Conservation (phyloP, 352 stramenopile species). For the Phytophthora sp. region DNA sequence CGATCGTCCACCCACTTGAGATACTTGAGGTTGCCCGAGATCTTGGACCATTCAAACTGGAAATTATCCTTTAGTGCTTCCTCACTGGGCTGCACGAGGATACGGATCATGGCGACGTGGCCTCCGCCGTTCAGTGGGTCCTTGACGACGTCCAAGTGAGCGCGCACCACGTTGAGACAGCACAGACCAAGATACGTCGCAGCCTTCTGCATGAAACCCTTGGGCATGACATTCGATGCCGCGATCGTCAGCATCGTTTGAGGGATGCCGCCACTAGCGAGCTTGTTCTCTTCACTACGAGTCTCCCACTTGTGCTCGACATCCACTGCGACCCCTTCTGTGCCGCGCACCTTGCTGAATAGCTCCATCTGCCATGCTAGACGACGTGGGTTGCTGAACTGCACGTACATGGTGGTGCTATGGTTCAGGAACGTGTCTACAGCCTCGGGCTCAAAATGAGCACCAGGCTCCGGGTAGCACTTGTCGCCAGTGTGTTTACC, state of each 20-base stretch:
- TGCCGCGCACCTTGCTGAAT: slow-evolving; percentile 67
- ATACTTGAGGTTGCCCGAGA: slow-evolving; percentile 89
- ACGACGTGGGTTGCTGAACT: slow-evolving; percentile 83
- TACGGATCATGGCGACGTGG: slow-evolving; percentile 82
- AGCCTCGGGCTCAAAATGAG: slow-evolving; percentile 62
- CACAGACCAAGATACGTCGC: slow-evolving; percentile 92
- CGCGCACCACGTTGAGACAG: slow-evolving; percentile 94
- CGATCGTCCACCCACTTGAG: slow-evolving; percentile 88
- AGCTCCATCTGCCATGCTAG: slow-evolving; percentile 75
- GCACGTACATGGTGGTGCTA: slow-evolving; percentile 84
- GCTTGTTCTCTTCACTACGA: slow-evolving; percentile 84
- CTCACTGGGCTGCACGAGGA: slow-evolving; percentile 76
- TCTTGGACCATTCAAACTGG: slow-evolving; percentile 83
- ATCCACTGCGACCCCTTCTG: slow-evolving; percentile 76
- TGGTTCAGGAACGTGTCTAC: slow-evolving; percentile 71
- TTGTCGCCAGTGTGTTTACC: slow-evolving; percentile 68
- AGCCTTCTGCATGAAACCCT: slow-evolving; percentile 82
- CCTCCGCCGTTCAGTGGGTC: slow-evolving; percentile 71
- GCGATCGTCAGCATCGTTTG: slow-evolving; percentile 90
- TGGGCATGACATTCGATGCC: slow-evolving; percentile 83
- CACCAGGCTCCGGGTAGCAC: slow-evolving; percentile 57
- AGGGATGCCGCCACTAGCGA: slow-evolving; percentile 47
- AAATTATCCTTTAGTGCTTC: slow-evolving; percentile 55
- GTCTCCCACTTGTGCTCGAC: slow-evolving; percentile 88
- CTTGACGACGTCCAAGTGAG: slow-evolving; percentile 95